phyloP scores from a whole-genome alignment of 805 yeast genomes.

The Wickerhamomyces chaumierensis region DNA sequence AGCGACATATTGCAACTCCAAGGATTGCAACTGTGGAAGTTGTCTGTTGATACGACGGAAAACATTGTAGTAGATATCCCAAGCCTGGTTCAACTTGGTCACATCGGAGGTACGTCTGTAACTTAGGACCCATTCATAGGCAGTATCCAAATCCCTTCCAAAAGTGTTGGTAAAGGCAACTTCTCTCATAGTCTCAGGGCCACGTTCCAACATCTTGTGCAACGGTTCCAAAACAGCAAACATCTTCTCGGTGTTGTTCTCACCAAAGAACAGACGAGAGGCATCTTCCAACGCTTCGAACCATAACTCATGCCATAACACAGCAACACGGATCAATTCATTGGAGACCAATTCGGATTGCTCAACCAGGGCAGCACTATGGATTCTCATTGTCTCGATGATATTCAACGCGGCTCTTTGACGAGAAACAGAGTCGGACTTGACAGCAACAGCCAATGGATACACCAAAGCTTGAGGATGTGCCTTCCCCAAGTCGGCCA shows the following conservation, averaged over 20 bases:
- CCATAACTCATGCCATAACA: constrained; percentile 97
- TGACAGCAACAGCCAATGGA: constrained; percentile 91
- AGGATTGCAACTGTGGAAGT: constrained; percentile 72
- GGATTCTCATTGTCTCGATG: constrained; percentile 84
- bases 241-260: constrained; percentile 91
- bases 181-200: constrained; percentile 89
- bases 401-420: constrained; percentile 87
- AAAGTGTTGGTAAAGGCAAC: constrained; percentile 86
- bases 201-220: constrained; percentile 71
- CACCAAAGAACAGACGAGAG: constrained; percentile 84
- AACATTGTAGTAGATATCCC: constrained; percentile 94
- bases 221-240: constrained; percentile 81
- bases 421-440: constrained; percentile 81
- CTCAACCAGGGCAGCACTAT: constrained; percentile 73
- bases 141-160: constrained; percentile 87
- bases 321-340: constrained; percentile 90
- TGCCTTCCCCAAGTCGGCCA: constrained; percentile 83
- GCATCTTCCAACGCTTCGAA: constrained; percentile 97
- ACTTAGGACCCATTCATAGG: constrained; percentile 85
- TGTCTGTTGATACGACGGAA: constrained; percentile 86
- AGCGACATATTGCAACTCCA: constrained; percentile 88
- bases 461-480: constrained; percentile 97
- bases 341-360: constrained; percentile 92
- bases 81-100: constrained; percentile 87
- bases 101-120: constrained; percentile 78